phyloP scores from a whole-genome alignment of 169 alveolate genomes.

The Sarcocystis neurona region DNA sequence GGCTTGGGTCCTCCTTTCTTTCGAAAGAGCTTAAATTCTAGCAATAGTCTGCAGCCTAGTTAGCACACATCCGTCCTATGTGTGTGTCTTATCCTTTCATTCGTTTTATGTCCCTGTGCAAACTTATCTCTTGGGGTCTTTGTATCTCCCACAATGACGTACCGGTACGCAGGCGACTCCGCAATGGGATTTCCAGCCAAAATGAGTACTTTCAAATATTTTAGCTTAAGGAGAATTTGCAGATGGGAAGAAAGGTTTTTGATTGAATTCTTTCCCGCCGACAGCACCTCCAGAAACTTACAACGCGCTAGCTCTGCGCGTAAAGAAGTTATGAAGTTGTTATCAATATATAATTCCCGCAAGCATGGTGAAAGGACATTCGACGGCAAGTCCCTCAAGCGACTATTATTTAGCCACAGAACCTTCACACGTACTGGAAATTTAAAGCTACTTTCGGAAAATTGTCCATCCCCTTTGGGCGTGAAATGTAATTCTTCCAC shows the following conservation, averaged over 20 bases:
- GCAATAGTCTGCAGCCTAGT: too few species aligned
- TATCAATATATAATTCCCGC: conserved; percentile 1
- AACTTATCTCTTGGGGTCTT: too few species aligned
- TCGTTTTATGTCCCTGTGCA: too few species aligned
- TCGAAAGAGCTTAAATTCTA: too few species aligned
- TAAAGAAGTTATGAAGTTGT: conserved; percentile 1
- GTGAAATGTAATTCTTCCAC: too few species aligned
- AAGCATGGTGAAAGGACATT: neutral
- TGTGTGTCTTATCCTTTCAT: too few species aligned
- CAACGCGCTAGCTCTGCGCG: neutral
- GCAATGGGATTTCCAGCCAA: conserved; percentile 1
- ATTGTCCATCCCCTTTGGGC: too few species aligned
- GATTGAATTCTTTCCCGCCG: neutral
- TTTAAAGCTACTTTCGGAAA: too few species aligned
- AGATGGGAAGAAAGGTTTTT: conserved; percentile 35
- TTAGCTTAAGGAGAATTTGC: neutral
- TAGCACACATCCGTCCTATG: too few species aligned
- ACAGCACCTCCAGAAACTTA: conserved; percentile 6
- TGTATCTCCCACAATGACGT: neutral
- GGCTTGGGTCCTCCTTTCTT: too few species aligned
- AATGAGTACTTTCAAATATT: neutral
- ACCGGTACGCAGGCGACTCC: conserved; percentile 15
- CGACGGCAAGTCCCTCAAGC: neutral
- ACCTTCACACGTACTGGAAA: too few species aligned
- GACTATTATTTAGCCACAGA: neutral